phyloP scores from a whole-genome alignment of 2,329 filamentous ascomycete species.

The Daldinia sp. region DNA sequence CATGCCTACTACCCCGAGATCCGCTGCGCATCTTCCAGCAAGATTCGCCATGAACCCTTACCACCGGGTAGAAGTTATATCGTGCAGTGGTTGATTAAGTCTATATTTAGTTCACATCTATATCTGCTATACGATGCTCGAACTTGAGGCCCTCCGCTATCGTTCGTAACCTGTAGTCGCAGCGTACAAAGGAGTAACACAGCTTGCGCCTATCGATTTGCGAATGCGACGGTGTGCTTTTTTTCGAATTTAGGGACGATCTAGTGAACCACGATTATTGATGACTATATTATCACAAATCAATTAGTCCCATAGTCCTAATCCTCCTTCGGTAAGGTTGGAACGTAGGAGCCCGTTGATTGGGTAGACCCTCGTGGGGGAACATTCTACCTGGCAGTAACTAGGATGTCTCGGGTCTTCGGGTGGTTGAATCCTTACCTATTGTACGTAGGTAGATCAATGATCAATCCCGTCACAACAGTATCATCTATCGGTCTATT shows the following conservation, averaged over 20 bases:
- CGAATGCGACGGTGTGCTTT: slow-evolving; percentile 17
- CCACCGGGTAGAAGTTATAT: background rate
- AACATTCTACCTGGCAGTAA: slow-evolving; percentile 10
- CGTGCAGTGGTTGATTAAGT: slow-evolving; percentile 1
- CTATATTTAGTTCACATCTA: background rate
- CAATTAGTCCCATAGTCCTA: slow-evolving; percentile 25
- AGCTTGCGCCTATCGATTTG: slow-evolving; percentile 16
- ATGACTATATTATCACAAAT: slow-evolving; percentile 37
- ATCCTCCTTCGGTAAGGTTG: slow-evolving; percentile 32
- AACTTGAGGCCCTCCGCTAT: background rate
- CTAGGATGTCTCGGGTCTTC: slow-evolving; percentile 30
- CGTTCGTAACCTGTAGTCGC: background rate
- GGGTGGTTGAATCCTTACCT: slow-evolving; percentile 30
- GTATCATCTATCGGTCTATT: slow-evolving; percentile 1
- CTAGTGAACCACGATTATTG: slow-evolving; percentile 18
- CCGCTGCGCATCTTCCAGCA: slow-evolving; percentile 8
- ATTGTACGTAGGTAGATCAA: slow-evolving; percentile 24
- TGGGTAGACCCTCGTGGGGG: slow-evolving; percentile 26
- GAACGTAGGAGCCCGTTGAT: slow-evolving; percentile 18
- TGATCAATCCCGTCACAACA: slow-evolving; percentile 20
- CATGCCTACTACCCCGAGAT: slow-evolving; percentile 1
- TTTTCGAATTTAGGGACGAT: background rate
- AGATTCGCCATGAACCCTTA: slow-evolving; percentile 2
- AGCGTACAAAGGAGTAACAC: slow-evolving; percentile 10
- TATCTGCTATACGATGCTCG: background rate